A percentile compares a stretch with the other conserved stretches of the same genome.
Evolutionary conservation across 345 rosid genomes (phyloP).

Genomic region (Boechera divaricarpa): DNA sequence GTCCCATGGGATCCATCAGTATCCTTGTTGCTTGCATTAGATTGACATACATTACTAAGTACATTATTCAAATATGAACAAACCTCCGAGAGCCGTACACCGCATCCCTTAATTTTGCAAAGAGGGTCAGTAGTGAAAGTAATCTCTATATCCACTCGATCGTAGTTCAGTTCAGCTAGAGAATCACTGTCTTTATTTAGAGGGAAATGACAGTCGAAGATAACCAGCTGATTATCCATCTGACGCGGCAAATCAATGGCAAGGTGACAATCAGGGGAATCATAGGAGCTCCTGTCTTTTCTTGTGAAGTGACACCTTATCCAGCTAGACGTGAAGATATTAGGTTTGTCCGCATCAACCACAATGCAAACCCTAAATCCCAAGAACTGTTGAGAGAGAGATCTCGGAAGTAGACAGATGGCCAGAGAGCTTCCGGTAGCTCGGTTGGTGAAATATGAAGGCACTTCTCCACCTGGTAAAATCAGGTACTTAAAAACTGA

Average conservation of each 20-base stretch:
- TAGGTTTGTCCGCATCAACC: neutral
- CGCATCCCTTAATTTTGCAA: neutral
- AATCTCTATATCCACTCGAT: neutral
- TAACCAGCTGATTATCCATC: neutral
- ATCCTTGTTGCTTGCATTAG: neutral
- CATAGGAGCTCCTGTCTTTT: neutral
- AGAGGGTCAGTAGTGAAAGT: neutral
- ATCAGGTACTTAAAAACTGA: conserved; percentile 1
- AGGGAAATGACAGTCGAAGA: neutral
- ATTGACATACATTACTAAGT: neutral
- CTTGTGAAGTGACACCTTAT: neutral
- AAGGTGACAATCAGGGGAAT: neutral
- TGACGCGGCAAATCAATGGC: neutral
- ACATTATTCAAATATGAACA: neutral
- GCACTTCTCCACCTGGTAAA: neutral
- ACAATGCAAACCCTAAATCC: neutral
- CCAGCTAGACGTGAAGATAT: too few relatives aligned
- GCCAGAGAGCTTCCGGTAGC: conserved; percentile 10
- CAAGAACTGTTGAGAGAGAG: neutral
- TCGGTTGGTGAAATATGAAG: neutral
- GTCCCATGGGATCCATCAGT: neutral
- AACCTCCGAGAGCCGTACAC: neutral
- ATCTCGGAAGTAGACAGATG: neutral
- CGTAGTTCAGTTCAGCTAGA: neutral
- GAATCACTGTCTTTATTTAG: neutral